Percentiles rank a stretch among this genome's conserved stretches.
Conservation (phyloP, 768 basidiomycete genomes). For the Candolleomyces efflorescens region DNA sequence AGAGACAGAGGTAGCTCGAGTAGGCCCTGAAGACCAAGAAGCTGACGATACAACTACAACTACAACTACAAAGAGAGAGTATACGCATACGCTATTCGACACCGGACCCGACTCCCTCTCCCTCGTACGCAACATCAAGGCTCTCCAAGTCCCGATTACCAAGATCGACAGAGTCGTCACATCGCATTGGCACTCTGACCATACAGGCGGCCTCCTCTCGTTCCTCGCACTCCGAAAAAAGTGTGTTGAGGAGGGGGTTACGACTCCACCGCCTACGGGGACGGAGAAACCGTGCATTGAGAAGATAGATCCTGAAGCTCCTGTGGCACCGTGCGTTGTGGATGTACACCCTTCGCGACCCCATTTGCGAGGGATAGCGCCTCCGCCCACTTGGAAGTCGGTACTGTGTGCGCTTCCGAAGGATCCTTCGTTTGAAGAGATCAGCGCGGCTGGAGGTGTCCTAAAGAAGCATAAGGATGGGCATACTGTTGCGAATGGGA, state of each 20-base stretch:
- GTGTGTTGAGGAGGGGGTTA: slow-evolving; percentile 3
- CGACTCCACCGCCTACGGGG: background rate
- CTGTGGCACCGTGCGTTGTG: slow-evolving; percentile 37
- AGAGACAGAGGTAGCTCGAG: background rate
- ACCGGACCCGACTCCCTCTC: slow-evolving; percentile 76
- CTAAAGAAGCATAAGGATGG: slow-evolving; percentile 53
- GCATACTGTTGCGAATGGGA: slow-evolving; percentile 61
- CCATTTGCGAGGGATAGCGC: slow-evolving; percentile 66
- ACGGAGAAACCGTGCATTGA: background rate
- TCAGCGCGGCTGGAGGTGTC: slow-evolving; percentile 48
- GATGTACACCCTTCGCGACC: slow-evolving; percentile 82
- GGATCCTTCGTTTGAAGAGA: slow-evolving; percentile 71
- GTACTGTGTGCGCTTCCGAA: slow-evolving; percentile 55
- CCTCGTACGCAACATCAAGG: slow-evolving; percentile 65
- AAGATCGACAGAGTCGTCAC: slow-evolving; percentile 59
- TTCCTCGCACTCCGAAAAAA: slow-evolving; percentile 46
- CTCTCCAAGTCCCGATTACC: slow-evolving; percentile 52
- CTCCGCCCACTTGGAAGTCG: slow-evolving; percentile 53
- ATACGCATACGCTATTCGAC: slow-evolving; percentile 72
- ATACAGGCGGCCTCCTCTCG: slow-evolving; percentile 69
- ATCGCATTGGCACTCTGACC: slow-evolving; percentile 81
- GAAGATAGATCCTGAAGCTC: background rate
- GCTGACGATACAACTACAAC: background rate
- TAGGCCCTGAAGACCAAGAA: background rate
- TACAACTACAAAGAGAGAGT: slow-evolving; percentile 48